phyloP scores from a whole-genome alignment of 768 basidiomycete genomes.

The Clitopilus hobsonii region DNA sequence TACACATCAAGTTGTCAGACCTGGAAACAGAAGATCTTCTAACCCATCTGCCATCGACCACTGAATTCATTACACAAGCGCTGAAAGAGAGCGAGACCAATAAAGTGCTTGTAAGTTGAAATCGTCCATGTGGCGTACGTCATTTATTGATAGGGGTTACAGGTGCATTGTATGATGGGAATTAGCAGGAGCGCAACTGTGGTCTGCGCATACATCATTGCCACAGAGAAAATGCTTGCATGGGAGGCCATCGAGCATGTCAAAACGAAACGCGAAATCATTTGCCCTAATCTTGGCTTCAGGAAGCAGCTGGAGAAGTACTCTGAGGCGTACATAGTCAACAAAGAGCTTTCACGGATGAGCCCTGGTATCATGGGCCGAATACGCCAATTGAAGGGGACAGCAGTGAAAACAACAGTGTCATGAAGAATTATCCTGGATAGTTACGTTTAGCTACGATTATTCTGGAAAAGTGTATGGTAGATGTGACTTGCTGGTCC shows the following conservation, averaged over 20 bases:
- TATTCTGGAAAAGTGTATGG: too few species aligned
- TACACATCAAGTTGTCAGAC: constrained; percentile 46
- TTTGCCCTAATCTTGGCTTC: constrained; percentile 67
- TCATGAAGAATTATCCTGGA: too few species aligned
- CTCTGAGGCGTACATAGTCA: constrained; percentile 2
- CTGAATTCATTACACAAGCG: constrained; percentile 28
- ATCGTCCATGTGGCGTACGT: too few species aligned
- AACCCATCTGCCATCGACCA: constrained; percentile 28
- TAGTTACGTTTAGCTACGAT: too few species aligned
- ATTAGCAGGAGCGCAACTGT: constrained; percentile 74
- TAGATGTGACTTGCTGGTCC: too few species aligned
- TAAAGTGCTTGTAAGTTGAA: constrained; percentile 34
- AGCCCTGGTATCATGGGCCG: constrained; percentile 3
- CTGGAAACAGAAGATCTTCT: constrained; percentile 24
- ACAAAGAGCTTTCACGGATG: neutral
- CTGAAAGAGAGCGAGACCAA: constrained; percentile 28
- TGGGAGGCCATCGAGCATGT: constrained; percentile 51
- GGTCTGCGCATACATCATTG: constrained; percentile 67
- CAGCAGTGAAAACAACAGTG: neutral
- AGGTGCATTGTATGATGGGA: constrained; percentile 80
- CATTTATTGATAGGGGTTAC: neutral
- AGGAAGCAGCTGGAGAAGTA: constrained; percentile 48
- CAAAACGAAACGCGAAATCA: constrained; percentile 52
- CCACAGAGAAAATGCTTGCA: constrained; percentile 47
- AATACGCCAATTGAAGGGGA: neutral